Base-by-base conservation (phyloP, 768 basidiomycete genomes). In the Pulveroboletus sp. region DNA sequence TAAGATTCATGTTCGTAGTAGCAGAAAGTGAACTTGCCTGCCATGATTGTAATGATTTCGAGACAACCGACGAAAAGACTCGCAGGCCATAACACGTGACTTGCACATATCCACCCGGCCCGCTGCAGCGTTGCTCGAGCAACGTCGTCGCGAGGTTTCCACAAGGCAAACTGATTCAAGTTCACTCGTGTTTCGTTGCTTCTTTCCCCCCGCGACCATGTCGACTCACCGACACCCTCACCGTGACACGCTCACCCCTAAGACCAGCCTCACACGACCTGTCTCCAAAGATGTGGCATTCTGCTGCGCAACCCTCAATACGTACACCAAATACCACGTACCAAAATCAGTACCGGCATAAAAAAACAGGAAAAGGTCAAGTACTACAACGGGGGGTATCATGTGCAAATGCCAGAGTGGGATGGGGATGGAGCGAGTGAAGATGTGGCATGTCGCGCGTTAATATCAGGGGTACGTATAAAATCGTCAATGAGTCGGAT, bases 301-400 rank as follows among this genome's bases (percentile, higher is more conserved):
- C 61, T 66, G 66, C 64, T 68, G 66, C 61, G 64, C 66, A 66
- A 64, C 66, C 27, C 46, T 56, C 51, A 52, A 53, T 66, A 68
- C 54, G 40, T 59, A 61, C 27, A 35, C 47, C 43, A 40, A 47
- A 57, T 56, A 68, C 49, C 60, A 55, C 8, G 27, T 29, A 35
- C 34, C 34, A 17, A 7, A 37, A 60, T 60, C 56, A 56, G n/a
- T n/a, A 65, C 20, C 19, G 51, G 53, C 50, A 60, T 59, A 52
- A 36, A 36, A 4, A 20, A 20, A 19, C 10, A 13, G 13, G 6
- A 21, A 37, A 21, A 47, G 57, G 61, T 56, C 50, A 68, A 66
- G n/a, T n/a, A n/a, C n/a, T 49, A 58, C 64, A 68, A 66, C 66
- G n/a, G 17, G 59, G 64, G 66, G 64, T 66, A 66, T 66, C 63